phyloP scores from a whole-genome alignment of 768 basidiomycete genomes.

The Leccinum fibrillosum region DNA sequence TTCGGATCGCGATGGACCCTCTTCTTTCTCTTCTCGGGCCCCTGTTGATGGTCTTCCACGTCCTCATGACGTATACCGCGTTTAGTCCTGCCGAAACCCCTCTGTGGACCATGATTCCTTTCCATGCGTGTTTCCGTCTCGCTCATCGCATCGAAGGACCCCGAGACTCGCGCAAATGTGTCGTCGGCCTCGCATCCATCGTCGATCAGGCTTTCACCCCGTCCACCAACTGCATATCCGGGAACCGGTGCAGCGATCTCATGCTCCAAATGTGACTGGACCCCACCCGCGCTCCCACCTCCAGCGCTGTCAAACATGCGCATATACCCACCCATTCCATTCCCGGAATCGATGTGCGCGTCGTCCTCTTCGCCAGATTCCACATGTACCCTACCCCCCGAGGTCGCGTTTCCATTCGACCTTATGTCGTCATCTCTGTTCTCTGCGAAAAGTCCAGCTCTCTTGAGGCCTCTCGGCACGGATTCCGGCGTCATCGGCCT shows the following conservation, averaged over 20 bases:
- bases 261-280: constrained; percentile 3
- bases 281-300: neutral
- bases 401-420: neutral
- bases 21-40: constrained; percentile 17
- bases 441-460: constrained; percentile 1
- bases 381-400: neutral
- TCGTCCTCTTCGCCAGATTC: constrained; percentile 4
- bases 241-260: constrained; percentile 20
- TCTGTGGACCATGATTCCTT: neutral
- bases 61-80: constrained; percentile 15
- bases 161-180: constrained; percentile 7
- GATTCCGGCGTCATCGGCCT: constrained; percentile 20
- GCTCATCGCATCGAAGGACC: constrained; percentile 6
- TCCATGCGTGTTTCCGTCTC: constrained; percentile 9
- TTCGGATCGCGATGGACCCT: constrained; percentile 12
- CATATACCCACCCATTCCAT: constrained; percentile 24
- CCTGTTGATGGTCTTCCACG: constrained; percentile 6
- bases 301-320: constrained; percentile 11
- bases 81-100: constrained; percentile 10
- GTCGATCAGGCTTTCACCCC: neutral
- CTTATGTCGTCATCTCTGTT: constrained; percentile 4
- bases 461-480: constrained; percentile 11
- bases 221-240: constrained; percentile 9
- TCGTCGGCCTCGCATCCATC: neutral
- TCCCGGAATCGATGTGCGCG: neutral